Evolutionary conservation across 2,329 filamentous ascomycete genomes (phyloP).

Genomic region (Cytospora mali): DNA sequence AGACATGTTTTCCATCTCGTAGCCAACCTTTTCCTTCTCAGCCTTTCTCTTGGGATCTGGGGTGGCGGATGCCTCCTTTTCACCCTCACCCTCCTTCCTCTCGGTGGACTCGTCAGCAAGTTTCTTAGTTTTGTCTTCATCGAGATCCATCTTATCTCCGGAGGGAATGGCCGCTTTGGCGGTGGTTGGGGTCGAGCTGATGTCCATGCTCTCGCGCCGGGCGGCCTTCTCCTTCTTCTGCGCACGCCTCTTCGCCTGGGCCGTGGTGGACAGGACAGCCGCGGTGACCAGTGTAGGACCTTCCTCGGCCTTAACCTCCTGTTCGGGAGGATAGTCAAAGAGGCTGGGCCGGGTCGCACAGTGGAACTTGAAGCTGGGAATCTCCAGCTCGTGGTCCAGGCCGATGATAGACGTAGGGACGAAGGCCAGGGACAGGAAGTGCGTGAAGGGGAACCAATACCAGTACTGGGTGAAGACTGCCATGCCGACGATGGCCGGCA

Average conservation of each 20-base stretch:
- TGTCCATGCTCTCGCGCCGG: conserved; percentile 91
- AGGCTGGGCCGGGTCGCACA: conserved; percentile 92
- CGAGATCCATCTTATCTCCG: conserved; percentile 87
- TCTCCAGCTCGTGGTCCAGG: conserved; percentile 89
- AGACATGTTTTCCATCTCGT: conserved; percentile 96
- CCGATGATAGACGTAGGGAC: conserved; percentile 96
- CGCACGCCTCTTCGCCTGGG: conserved; percentile 92
- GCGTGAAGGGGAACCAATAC: conserved; percentile 99
- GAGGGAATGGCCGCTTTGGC: conserved; percentile 57
- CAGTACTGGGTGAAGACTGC: conserved; percentile 99
- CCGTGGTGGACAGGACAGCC: conserved; percentile 92
- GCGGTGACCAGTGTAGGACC: conserved; percentile 93
- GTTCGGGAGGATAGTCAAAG: conserved; percentile 97
- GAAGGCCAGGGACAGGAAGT: conserved; percentile 95
- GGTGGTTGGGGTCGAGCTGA: conserved; percentile 78
- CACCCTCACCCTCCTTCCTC: conserved; percentile 60
- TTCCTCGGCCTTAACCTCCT: conserved; percentile 92
- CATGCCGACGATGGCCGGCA: conserved; percentile 97
- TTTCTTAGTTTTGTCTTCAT: conserved; percentile 62
- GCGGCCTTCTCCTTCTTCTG: conserved; percentile 92
- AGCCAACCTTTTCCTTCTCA: conserved; percentile 96
- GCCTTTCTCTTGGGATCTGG: conserved; percentile 79
- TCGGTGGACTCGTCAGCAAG: conserved; percentile 57
- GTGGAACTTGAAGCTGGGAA: conserved; percentile 93
- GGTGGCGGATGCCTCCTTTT: conserved; percentile 58